These are phyloP conservation scores for Helicocarpus griseus DNA, from an alignment of 2,329 filamentous ascomycete species.

Conservation along the genomic window DNA sequence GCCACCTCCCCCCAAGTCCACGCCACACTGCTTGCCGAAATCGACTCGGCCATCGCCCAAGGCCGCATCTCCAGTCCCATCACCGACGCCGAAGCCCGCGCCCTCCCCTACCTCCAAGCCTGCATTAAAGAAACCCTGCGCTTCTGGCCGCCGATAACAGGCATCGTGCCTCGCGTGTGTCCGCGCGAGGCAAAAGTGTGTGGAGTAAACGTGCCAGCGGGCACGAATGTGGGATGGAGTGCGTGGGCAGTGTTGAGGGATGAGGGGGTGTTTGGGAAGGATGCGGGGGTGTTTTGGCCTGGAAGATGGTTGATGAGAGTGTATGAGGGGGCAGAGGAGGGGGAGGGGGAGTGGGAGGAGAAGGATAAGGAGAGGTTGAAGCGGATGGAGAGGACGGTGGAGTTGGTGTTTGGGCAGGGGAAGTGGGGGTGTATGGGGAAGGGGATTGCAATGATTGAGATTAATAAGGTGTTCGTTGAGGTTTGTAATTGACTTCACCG, in stretches of 20 bases:
- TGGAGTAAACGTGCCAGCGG: slow-evolving; percentile 36
- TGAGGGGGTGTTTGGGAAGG: slow-evolving; percentile 14
- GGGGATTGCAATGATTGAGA: slow-evolving; percentile 6
- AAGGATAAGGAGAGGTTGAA: not conserved
- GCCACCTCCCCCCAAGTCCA: slow-evolving; percentile 10
- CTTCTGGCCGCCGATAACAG: slow-evolving; percentile 28
- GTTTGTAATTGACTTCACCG: not conserved
- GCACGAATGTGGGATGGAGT: slow-evolving; percentile 38
- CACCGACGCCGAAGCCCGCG: slow-evolving; percentile 12
- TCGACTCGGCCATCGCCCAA: slow-evolving; percentile 11
- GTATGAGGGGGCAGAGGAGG: not conserved
- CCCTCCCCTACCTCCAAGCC: slow-evolving; percentile 20
- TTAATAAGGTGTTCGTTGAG: slow-evolving; percentile 6
- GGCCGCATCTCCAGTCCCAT: slow-evolving; percentile 6
- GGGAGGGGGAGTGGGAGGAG: not conserved
- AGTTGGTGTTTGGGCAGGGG: slow-evolving; percentile 7
- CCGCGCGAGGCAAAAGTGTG: slow-evolving; percentile 30
- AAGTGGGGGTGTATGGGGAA: slow-evolving; percentile 4
- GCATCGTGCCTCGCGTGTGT: slow-evolving; percentile 26
- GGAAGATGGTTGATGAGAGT: slow-evolving; percentile 42
- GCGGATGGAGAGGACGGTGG: slow-evolving; percentile 3
- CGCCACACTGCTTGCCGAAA: slow-evolving; percentile 13
- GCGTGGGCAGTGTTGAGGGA: slow-evolving; percentile 33
- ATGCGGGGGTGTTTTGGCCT: slow-evolving; percentile 38
- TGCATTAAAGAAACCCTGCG: slow-evolving; percentile 19